A percentile compares a stretch with the other conserved stretches of the same genome.
phyloP scores from a whole-genome alignment of 116 monocot genomes.

The Trichopus zeylanicus region DNA sequence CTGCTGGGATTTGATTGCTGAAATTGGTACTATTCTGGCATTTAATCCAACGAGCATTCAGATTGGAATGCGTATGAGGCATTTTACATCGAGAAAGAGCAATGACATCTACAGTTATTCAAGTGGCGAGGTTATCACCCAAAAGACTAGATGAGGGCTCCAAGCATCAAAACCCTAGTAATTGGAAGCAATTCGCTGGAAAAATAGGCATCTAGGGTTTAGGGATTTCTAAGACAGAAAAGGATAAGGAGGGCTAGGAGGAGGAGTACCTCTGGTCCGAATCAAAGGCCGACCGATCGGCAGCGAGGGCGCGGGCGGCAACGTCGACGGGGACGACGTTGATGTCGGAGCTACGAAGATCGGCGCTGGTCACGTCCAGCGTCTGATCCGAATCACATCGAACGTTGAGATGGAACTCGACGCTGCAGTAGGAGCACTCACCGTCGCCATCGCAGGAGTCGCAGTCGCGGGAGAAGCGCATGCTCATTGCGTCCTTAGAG shows the following conservation, averaged over 20 bases:
- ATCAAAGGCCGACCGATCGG: constrained; percentile 20
- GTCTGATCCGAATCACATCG: constrained; percentile 82
- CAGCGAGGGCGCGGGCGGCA: constrained; percentile 16
- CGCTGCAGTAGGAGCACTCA: constrained; percentile 79
- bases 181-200: no score
- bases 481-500: constrained; percentile 64
- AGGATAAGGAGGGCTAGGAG: no score
- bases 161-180: no score
- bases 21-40: no score
- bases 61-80: no score
- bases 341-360: constrained; percentile 50
- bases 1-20: no score
- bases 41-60: no score
- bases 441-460: constrained; percentile 96
- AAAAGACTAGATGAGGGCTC: no score
- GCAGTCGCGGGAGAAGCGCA: constrained; percentile 97
- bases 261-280: constrained; percentile 39
- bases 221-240: neutral
- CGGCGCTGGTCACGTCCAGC: constrained; percentile 80
- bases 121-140: no score
- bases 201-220: constrained; percentile 3
- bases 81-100: no score
- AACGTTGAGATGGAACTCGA: constrained; percentile 87
- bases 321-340: constrained; percentile 66
- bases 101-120: no score